A percentile compares a stretch with the other conserved stretches of the same genome.
These are phyloP conservation scores for Fusarium neocosmosporiellum DNA, from an alignment of 2,329 filamentous ascomycete genomes.

Conservation along the genomic window DNA sequence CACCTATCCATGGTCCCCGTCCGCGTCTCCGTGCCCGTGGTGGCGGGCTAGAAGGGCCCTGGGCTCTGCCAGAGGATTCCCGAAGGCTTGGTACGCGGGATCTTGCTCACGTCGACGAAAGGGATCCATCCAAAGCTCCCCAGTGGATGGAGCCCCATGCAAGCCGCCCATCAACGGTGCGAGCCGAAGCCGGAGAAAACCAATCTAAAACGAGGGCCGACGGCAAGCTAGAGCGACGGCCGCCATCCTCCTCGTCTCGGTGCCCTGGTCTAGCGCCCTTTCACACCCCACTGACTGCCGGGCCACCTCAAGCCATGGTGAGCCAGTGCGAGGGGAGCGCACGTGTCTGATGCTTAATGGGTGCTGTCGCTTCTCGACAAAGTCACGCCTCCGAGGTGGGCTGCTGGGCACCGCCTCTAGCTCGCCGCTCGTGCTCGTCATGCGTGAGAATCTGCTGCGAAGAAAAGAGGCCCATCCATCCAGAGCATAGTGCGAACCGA, in stretches of 20 bases:
- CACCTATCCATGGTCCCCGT: constrained; percentile 13
- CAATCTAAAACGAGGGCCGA: constrained; percentile 47
- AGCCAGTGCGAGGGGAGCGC: constrained; percentile 38
- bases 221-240: constrained; percentile 39
- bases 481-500: constrained; percentile 7
- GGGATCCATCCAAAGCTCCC: constrained; percentile 36
- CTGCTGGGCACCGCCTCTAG: constrained; percentile 28
- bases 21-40: constrained; percentile 12
- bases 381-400: constrained; percentile 33
- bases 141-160: constrained; percentile 43
- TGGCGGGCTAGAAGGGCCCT: constrained; percentile 31
- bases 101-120: constrained; percentile 40
- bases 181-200: constrained; percentile 51
- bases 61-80: constrained; percentile 35
- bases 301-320: constrained; percentile 27
- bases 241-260: constrained; percentile 30
- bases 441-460: constrained; percentile 15
- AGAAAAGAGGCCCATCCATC: constrained; percentile 4
- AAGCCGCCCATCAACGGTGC: constrained; percentile 50
- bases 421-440: constrained; percentile 17
- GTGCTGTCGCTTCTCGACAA: constrained; percentile 31
- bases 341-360: constrained; percentile 52
- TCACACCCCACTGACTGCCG: constrained; percentile 34
- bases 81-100: constrained; percentile 46
- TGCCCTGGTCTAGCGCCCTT: constrained; percentile 39